Conservation (phyloP, 148 eudicot species). For the Bassia scoparia region DNA sequence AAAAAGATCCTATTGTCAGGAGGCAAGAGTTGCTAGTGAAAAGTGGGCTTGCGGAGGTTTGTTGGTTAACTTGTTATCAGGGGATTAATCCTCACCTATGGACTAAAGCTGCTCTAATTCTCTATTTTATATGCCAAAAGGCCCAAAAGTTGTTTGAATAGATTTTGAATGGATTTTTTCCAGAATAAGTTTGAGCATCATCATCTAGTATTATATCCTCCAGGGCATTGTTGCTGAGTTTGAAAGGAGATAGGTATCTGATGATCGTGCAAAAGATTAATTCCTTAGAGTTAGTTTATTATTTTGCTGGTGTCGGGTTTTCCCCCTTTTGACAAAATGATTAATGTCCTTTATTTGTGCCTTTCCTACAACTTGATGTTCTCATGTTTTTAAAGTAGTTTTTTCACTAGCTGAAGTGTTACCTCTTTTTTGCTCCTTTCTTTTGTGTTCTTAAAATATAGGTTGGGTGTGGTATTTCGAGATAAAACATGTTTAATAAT, state of each 20-base stretch:
- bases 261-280: too few species aligned
- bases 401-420: background rate
- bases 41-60: conserved; percentile 98
- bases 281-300: background rate
- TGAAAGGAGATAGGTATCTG: background rate
- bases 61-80: conserved; percentile 16
- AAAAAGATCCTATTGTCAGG: conserved; percentile 72
- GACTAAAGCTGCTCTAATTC: background rate
- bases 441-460: background rate
- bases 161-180: background rate
- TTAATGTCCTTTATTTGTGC: background rate
- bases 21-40: conserved; percentile 78
- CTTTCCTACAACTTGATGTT: background rate
- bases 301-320: background rate
- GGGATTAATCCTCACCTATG: background rate
- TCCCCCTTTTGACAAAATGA: background rate
- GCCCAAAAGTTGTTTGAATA: too few species aligned
- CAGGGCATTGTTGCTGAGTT: background rate
- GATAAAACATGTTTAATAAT: background rate
- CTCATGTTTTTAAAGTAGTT: background rate
- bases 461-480: background rate
- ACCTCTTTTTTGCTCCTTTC: background rate
- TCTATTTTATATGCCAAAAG: background rate
- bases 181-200: background rate
- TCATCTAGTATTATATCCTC: background rate